Percentiles rank a stretch among this genome's conserved stretches.
These are phyloP conservation scores for Musa itinerans DNA, from an alignment of 176 grass and related monocot species.

Conservation along the genomic window DNA sequence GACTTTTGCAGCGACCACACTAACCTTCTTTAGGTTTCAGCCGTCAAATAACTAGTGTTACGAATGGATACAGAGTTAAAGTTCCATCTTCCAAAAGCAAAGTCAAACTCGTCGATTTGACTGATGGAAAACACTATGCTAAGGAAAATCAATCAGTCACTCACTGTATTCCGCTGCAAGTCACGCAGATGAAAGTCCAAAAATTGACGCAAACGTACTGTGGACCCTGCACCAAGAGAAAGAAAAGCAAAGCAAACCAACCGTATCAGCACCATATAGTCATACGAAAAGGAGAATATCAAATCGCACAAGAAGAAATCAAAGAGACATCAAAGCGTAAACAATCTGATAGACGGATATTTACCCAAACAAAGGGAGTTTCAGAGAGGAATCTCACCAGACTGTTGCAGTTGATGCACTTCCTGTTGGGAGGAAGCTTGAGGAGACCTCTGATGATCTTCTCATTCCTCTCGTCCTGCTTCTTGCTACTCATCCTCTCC, in stretches of 20 bases:
- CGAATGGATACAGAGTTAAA: not conserved
- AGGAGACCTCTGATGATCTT: constrained; percentile 82
- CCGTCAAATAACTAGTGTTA: too few relatives aligned
- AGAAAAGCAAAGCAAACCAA: constrained; percentile 1
- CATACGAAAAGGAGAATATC: not conserved
- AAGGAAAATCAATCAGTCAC: constrained; percentile 31
- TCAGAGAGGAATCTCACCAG: constrained; percentile 26
- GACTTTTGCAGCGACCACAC: too few relatives aligned
- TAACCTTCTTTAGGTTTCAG: too few relatives aligned
- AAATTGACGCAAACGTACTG: constrained; percentile 89
- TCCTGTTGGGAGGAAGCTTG: constrained; percentile 89
- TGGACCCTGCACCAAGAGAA: constrained; percentile 78
- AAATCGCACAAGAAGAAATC: not conserved
- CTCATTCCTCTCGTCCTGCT: constrained; percentile 92
- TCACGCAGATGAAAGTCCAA: constrained; percentile 85
- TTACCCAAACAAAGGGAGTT: constrained; percentile 6
- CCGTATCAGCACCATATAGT: not conserved
- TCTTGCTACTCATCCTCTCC: constrained; percentile 40
- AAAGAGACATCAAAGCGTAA: not conserved
- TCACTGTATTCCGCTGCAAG: constrained; percentile 95
- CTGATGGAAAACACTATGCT: constrained; percentile 1
- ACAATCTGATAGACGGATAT: not conserved
- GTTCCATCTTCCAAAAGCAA: not conserved
- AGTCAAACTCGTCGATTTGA: not conserved
- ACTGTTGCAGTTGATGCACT: constrained; percentile 73